Evolutionary conservation across 2,329 filamentous ascomycete species (phyloP), one percentile per base, ranked within the genome.

Genomic region (Colletotrichum sp.): DNA sequence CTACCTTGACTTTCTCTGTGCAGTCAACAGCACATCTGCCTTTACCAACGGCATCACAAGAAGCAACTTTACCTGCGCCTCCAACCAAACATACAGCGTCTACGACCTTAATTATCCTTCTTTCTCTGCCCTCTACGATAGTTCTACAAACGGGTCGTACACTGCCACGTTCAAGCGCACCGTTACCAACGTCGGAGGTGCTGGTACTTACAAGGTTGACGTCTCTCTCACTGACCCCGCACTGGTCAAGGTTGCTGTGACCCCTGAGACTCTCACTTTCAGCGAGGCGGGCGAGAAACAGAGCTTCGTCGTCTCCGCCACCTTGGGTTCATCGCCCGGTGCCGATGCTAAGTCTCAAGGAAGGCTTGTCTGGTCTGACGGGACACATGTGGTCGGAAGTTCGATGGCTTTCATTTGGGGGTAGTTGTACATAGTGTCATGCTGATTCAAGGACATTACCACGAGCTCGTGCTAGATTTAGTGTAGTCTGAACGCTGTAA

Each of bases 1-100:
- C 68, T 81, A 80, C 62, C 55, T 80, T 2, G 78, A 79, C 26
- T 78, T 78, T 39, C 68, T 81, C 72, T 81, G 80, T 65, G 79
- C 80, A 1, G 77, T 81, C 6, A 70, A 81, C 21, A 75, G 78
- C 13, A 73, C 79, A 26, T 64, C 77, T 7, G 57, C 39, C 18
- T 76, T 77, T 16, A 39, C 70, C 9, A 16, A 36, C 15, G 59
- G 32, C 3, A 55, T 78, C 52, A 76, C 59, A 32, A 65, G 77
- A 3, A 70, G 57, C 32, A 71, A 71, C 36, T 36, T 34, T 21
- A 76, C 77, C 8, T 78, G 75, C 65, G 44, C 57, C 16, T 10
- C 24, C 10, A 49, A 32, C 8, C n/a, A 52, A 57, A 64, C 26
- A 8, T 76, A 76, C 18, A 78, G 68, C 55, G 8, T 28, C 13